Evolutionary conservation across 1,139 yeast genomes (phyloP).

Genomic region (Hansenula sp.): DNA sequence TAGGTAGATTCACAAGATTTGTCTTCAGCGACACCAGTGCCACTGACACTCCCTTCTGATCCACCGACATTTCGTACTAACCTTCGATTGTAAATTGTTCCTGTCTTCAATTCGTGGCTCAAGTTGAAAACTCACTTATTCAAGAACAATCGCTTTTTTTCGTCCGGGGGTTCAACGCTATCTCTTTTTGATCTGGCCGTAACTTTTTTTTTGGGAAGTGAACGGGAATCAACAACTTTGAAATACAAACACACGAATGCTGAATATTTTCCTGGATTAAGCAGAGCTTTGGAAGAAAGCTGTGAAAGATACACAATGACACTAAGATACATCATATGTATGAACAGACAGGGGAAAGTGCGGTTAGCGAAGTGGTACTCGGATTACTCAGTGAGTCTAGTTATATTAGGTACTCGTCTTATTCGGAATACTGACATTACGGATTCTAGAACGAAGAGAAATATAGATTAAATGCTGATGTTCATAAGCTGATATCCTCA

Average conservation of each 20-base stretch:
- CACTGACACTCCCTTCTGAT: conserved; percentile 24
- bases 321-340: conserved; percentile 72
- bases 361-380: conserved; percentile 78
- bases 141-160: not conserved
- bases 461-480: conserved; percentile 50
- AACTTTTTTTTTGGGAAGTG: not conserved
- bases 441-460: conserved; percentile 45
- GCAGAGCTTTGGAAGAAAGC: no score
- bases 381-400: conserved; percentile 26
- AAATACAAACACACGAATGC: not conserved
- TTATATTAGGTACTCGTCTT: not conserved
- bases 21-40: conserved; percentile 37
- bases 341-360: conserved; percentile 91
- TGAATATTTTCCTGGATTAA: not conserved
- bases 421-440: not conserved
- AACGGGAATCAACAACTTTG: not conserved
- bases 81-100: not conserved
- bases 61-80: conserved; percentile 8
- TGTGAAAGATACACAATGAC: conserved; percentile 42
- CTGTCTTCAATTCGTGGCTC: not conserved
- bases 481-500: conserved; percentile 78
- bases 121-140: not conserved
- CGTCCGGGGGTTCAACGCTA: not conserved
- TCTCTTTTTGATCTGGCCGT: not conserved
- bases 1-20: conserved; percentile 59